Percentiles rank a stretch among this genome's conserved stretches.
These are phyloP conservation scores for Zasmidium citrigriseum DNA, from an alignment of 2,329 filamentous ascomycete genomes.

Conservation along the genomic window DNA sequence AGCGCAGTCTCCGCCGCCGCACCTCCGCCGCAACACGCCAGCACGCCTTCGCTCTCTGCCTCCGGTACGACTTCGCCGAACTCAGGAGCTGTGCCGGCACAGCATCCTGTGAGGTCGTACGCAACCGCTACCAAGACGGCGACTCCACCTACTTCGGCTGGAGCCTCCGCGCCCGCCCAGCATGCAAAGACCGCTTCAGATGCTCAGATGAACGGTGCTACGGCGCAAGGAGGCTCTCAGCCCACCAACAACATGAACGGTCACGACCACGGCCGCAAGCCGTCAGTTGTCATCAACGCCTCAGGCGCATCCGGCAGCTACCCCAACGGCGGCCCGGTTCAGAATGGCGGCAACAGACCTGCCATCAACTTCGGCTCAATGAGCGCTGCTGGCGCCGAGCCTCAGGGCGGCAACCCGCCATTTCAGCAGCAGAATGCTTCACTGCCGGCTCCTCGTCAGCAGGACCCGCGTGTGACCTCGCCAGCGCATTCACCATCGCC, in stretches of 20 bases:
- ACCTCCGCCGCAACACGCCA: slow-evolving; percentile 49
- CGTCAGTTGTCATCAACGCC: slow-evolving; percentile 87
- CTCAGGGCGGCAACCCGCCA: slow-evolving; percentile 62
- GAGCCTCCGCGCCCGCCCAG: slow-evolving; percentile 48
- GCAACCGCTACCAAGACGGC: slow-evolving; percentile 61
- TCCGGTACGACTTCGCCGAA: slow-evolving; percentile 54
- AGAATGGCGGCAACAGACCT: slow-evolving; percentile 48
- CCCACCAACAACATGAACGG: slow-evolving; percentile 50
- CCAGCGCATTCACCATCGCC: slow-evolving; percentile 88
- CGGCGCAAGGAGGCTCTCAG: slow-evolving; percentile 37
- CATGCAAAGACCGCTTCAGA: slow-evolving; percentile 64
- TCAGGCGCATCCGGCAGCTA: slow-evolving; percentile 74
- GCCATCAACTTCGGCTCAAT: slow-evolving; percentile 81
- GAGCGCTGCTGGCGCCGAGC: slow-evolving; percentile 63
- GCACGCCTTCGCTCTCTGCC: slow-evolving; percentile 42
- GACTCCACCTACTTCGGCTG: slow-evolving; percentile 55
- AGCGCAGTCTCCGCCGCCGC: slow-evolving; percentile 57
- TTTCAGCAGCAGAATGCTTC: slow-evolving; percentile 64
- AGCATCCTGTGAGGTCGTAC: slow-evolving; percentile 60
- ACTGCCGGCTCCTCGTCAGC: slow-evolving; percentile 51
- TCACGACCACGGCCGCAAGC: slow-evolving; percentile 77
- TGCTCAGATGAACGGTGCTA: slow-evolving; percentile 80
- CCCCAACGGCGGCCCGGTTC: slow-evolving; percentile 72
- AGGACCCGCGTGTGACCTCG: slow-evolving; percentile 73
- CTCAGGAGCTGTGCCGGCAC: slow-evolving; percentile 55